Evolutionary conservation across 768 basidiomycete genomes (phyloP).

Genomic region (Boletales sp.): DNA sequence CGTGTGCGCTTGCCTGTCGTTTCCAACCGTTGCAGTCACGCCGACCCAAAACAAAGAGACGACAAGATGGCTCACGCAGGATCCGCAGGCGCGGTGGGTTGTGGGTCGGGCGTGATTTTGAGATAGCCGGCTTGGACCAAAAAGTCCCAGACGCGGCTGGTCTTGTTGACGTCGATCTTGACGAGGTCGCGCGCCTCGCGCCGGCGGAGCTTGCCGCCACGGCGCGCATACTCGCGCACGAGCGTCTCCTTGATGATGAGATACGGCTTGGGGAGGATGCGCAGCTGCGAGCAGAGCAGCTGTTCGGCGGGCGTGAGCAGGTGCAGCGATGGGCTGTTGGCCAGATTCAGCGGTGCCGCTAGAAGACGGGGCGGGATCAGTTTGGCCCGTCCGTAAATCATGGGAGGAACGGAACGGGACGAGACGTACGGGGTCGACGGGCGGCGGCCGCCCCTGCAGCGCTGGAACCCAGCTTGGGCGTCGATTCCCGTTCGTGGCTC

Average conservation of each 20-base stretch:
- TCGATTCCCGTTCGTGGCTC: slow-evolving; percentile 59
- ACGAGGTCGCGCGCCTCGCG: slow-evolving; percentile 87
- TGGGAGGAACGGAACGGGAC: neutral
- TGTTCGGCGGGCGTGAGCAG: slow-evolving; percentile 88
- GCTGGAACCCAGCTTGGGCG: slow-evolving; percentile 45
- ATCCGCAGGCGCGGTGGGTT: slow-evolving; percentile 33
- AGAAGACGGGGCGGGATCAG: too few species aligned
- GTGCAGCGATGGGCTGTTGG: slow-evolving; percentile 86
- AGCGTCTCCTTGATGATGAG: slow-evolving; percentile 94
- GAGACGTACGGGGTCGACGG: slow-evolving; percentile 40
- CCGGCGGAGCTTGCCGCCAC: slow-evolving; percentile 83
- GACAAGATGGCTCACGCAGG: slow-evolving; percentile 29
- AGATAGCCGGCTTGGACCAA: slow-evolving; percentile 81
- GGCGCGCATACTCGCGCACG: slow-evolving; percentile 86
- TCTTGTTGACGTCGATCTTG: slow-evolving; percentile 93
- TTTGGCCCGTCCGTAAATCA: too few species aligned
- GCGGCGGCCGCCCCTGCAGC: slow-evolving; percentile 35
- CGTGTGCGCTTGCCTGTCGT: slow-evolving; percentile 10
- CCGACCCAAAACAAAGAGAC: too few species aligned
- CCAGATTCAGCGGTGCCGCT: slow-evolving; percentile 78
- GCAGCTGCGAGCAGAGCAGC: slow-evolving; percentile 79
- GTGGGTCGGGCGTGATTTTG: slow-evolving; percentile 58
- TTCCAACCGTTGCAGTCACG: neutral
- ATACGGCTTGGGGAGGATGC: slow-evolving; percentile 93
- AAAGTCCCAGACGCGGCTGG: slow-evolving; percentile 90